These are phyloP conservation scores for Hemerocallis citrina DNA, from an alignment of 106 monocot species.

Conservation along the genomic window DNA sequence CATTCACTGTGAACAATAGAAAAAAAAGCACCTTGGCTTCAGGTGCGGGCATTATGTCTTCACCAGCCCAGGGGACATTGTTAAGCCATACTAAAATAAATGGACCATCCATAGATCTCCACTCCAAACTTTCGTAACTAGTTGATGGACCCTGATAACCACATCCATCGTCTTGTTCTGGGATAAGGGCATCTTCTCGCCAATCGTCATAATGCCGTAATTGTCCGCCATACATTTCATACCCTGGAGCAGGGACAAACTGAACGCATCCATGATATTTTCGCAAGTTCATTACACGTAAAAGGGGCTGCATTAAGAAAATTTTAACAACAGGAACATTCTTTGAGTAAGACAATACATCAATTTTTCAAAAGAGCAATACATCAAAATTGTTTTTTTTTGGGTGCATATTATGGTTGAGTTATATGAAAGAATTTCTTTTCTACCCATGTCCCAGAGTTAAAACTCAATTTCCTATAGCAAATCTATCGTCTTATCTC, in stretches of 20 bases:
- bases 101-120: conserved; percentile 68
- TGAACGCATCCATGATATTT: conserved; percentile 43
- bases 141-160: conserved; percentile 52
- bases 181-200: background rate
- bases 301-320: conserved; percentile 24
- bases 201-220: conserved; percentile 7
- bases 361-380: background rate
- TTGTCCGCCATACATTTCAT: conserved; percentile 50
- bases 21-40: conserved; percentile 58
- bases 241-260: conserved; percentile 71
- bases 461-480: no score
- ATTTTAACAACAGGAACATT: conserved; percentile 1
- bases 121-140: conserved; percentile 31
- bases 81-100: conserved; percentile 65
- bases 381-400: no score
- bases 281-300: conserved; percentile 54
- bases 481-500: background rate
- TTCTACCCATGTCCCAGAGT: no score
- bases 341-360: background rate
- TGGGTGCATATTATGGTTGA: no score
- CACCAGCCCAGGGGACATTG: conserved; percentile 66
- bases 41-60: conserved; percentile 62
- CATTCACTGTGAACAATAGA: background rate
- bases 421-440: no score
- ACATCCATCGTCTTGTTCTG: background rate